A percentile compares a stretch with the other conserved stretches of the same genome.
phyloP scores from a whole-genome alignment of 176 grass and related monocot species.

The Chrysopogon serrulatus region DNA sequence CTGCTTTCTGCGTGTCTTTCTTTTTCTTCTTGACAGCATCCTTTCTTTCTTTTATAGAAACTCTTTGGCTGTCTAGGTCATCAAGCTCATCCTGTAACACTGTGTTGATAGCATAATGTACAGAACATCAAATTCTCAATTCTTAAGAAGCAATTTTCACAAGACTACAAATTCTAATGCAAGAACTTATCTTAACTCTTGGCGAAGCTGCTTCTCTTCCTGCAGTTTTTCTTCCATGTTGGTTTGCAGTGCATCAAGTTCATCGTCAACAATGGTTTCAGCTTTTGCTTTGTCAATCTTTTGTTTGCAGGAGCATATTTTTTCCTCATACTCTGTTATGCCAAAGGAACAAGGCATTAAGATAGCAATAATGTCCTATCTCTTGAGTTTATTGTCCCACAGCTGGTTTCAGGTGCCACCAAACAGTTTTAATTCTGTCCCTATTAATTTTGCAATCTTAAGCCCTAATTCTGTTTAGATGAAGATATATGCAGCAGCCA shows the following conservation, averaged over 20 bases:
- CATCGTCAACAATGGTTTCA: slow-evolving; percentile 56
- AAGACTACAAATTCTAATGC: slow-evolving; percentile 11
- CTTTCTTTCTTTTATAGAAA: slow-evolving; percentile 57
- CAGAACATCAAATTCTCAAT: slow-evolving; percentile 6
- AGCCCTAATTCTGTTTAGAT: neutral
- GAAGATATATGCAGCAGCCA: neutral
- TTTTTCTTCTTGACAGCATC: slow-evolving; percentile 50
- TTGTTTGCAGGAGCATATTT: slow-evolving; percentile 42
- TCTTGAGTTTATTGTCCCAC: neutral
- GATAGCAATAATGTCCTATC: neutral
- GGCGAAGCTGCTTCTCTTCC: slow-evolving; percentile 46
- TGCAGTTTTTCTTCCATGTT: slow-evolving; percentile 51
- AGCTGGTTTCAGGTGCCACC: neutral
- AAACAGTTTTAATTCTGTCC: neutral
- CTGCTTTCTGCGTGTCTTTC: slow-evolving; percentile 47
- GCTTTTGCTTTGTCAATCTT: slow-evolving; percentile 46
- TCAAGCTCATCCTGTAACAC: slow-evolving; percentile 44
- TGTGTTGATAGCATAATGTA: slow-evolving; percentile 42
- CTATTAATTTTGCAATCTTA: neutral
- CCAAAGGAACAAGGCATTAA: slow-evolving; percentile 16
- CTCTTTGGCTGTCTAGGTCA: slow-evolving; percentile 44
- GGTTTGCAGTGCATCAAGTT: slow-evolving; percentile 43
- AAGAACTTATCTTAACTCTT: slow-evolving; percentile 80
- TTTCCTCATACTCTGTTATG: slow-evolving; percentile 56
- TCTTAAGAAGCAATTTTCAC: neutral